Evolutionary conservation across 2,329 filamentous ascomycete genomes (phyloP).

Genomic region (Hymenoscyphus repandus): DNA sequence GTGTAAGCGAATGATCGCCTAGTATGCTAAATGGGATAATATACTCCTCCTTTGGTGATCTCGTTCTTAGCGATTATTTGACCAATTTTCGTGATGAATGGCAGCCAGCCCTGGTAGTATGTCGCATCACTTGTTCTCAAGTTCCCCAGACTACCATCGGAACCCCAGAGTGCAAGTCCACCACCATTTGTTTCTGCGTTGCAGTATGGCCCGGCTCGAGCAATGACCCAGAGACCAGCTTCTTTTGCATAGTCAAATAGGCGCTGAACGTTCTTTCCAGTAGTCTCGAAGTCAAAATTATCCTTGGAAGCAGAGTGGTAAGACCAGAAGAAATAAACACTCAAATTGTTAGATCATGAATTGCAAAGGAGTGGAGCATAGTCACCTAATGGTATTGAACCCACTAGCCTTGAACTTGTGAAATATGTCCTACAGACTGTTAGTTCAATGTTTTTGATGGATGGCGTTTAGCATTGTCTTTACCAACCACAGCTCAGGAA

Average conservation of each 20-base stretch:
- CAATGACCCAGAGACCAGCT: slow-evolving; percentile 46
- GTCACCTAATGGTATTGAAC: slow-evolving; percentile 44
- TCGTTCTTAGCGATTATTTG: slow-evolving; percentile 44
- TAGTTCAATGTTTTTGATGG: slow-evolving; percentile 1
- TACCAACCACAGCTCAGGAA: slow-evolving; percentile 46
- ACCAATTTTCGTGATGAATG: slow-evolving; percentile 42
- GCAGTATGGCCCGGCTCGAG: slow-evolving; percentile 45
- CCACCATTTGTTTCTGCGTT: slow-evolving; percentile 48
- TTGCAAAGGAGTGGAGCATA: neutral
- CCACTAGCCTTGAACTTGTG: slow-evolving; percentile 49
- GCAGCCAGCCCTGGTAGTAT: slow-evolving; percentile 41
- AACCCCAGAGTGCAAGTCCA: slow-evolving; percentile 41
- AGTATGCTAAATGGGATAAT: neutral
- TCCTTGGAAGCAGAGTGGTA: slow-evolving; percentile 41
- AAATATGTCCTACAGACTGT: slow-evolving; percentile 42
- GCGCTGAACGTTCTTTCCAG: slow-evolving; percentile 45
- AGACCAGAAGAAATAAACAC: slow-evolving; percentile 46
- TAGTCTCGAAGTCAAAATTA: slow-evolving; percentile 44
- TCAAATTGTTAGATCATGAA: slow-evolving; percentile 8
- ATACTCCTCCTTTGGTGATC: slow-evolving; percentile 42
- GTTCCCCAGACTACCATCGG: slow-evolving; percentile 41
- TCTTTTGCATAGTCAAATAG: slow-evolving; percentile 46
- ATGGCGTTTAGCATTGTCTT: slow-evolving; percentile 4
- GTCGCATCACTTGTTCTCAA: slow-evolving; percentile 39
- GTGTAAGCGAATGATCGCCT: neutral